Conservation (phyloP, 2,329 filamentous ascomycete genomes). For the Colletotrichum eleusines region DNA sequence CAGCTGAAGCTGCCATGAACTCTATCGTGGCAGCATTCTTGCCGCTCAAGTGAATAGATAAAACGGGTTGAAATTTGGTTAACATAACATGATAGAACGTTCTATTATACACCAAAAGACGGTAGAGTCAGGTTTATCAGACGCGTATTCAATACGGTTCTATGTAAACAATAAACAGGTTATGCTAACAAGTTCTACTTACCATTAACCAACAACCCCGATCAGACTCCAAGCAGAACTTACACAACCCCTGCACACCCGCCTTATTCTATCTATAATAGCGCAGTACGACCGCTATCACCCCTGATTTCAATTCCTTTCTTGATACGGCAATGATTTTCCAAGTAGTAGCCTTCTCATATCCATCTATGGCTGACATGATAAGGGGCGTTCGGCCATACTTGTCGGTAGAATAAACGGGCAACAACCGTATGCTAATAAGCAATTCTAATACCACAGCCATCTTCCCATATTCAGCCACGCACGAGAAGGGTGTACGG, state of each 20-base stretch:
- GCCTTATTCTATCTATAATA: neutral
- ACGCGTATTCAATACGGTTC: no score
- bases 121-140: no score
- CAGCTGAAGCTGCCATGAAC: no score
- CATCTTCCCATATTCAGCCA: neutral
- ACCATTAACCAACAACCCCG: no score
- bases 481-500: neutral
- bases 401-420: neutral
- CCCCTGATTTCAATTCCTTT: neutral
- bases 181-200: no score
- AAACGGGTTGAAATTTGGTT: no score
- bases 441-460: neutral
- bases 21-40: no score
- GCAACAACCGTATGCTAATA: neutral
- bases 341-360: neutral
- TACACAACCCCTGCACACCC: neutral
- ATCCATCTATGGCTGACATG: neutral
- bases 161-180: no score
- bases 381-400: neutral
- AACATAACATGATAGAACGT: no score
- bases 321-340: neutral
- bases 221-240: neutral
- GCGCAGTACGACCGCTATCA: neutral
- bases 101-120: no score
- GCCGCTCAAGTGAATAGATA: no score